Evolutionary conservation across 352 stramenopile species (phyloP).

Genomic region (Phytopythium ostracodes): DNA sequence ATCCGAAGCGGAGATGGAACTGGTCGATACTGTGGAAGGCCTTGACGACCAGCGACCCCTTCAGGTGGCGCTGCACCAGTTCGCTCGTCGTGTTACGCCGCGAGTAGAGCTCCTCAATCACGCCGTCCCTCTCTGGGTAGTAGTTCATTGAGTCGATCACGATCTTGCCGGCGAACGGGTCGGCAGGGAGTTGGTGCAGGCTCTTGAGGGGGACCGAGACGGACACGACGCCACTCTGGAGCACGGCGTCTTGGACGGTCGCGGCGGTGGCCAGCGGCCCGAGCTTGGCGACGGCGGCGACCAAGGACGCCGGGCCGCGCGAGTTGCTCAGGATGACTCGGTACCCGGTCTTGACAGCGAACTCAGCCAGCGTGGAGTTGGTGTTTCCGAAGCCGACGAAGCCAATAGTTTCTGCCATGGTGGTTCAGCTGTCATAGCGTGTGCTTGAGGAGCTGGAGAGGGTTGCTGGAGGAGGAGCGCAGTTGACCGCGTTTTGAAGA

Average conservation of each 20-base stretch:
- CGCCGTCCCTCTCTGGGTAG: neutral
- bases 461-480: neutral
- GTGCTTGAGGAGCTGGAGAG: no score
- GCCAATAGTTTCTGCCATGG: neutral
- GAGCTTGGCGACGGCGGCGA: neutral
- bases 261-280: neutral
- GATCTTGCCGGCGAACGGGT: neutral
- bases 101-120: neutral
- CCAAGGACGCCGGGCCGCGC: neutral
- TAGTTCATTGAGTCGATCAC: conserved; percentile 1
- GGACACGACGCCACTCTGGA: neutral
- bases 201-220: neutral
- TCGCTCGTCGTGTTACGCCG: neutral
- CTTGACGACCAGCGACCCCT: neutral
- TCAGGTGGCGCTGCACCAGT: neutral
- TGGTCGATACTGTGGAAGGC: neutral
- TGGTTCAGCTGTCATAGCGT: neutral
- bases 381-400: conserved; percentile 1
- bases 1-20: neutral
- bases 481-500: neutral
- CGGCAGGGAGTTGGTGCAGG: neutral
- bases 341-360: neutral
- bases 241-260: neutral
- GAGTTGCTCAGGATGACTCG: neutral
- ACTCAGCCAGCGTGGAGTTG: neutral